phyloP scores from a whole-genome alignment of 2,329 filamentous ascomycete genomes.

The Fusarium sulawesiense region DNA sequence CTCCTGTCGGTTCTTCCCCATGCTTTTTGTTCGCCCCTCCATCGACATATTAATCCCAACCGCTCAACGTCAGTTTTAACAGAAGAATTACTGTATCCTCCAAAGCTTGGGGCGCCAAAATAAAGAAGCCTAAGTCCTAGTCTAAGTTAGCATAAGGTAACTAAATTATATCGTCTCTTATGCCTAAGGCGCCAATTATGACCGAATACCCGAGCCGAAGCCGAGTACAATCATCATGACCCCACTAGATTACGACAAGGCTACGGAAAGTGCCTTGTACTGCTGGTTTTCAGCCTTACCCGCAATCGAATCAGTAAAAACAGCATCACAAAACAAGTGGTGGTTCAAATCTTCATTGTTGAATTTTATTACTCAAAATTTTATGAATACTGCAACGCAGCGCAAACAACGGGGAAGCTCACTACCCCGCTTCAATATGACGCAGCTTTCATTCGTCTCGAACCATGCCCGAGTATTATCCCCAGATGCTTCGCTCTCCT shows the following conservation, averaged over 20 bases:
- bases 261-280: not conserved
- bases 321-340: not conserved
- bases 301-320: not conserved
- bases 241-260: not conserved
- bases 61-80: not conserved
- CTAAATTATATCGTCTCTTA: not conserved
- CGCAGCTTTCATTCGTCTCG: not conserved
- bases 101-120: not conserved
- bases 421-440: slow-evolving; percentile 2
- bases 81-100: not conserved
- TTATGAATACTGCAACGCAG: slow-evolving; percentile 5
- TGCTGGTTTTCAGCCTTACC: not conserved
- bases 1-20: slow-evolving; percentile 4
- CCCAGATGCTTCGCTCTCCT: not conserved
- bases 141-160: not conserved
- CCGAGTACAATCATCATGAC: not conserved
- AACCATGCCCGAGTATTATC: not conserved
- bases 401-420: slow-evolving; percentile 6
- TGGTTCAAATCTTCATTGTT: not conserved
- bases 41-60: not conserved
- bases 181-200: not conserved
- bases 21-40: not conserved
- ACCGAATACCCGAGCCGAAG: not conserved
- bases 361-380: slow-evolving; percentile 28
- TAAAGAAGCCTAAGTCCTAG: not conserved